These are phyloP conservation scores for Fusarium sp. DNA, from an alignment of 2,329 filamentous ascomycete genomes.

Conservation along the genomic window DNA sequence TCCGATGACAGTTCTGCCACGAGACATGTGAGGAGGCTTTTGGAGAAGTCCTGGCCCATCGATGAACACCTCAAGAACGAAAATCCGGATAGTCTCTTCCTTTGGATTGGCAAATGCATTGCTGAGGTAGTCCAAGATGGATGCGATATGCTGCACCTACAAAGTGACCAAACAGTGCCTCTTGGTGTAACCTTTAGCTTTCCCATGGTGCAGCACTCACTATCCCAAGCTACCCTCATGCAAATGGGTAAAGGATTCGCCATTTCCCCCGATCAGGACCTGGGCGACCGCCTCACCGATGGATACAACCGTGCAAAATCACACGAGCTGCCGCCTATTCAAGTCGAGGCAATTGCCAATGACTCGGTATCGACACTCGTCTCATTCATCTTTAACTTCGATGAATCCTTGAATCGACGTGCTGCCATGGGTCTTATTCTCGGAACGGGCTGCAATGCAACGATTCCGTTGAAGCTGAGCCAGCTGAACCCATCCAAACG, in stretches of 20 bases:
- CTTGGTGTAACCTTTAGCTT: conserved; percentile 77
- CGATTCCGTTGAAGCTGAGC: conserved; percentile 72
- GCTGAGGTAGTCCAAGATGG: conserved; percentile 73
- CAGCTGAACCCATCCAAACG: conserved; percentile 71
- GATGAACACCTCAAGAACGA: conserved; percentile 76
- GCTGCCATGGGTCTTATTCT: conserved; percentile 83
- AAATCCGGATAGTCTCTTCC: conserved; percentile 77
- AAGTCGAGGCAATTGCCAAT: conserved; percentile 80
- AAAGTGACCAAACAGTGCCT: conserved; percentile 58
- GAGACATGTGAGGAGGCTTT: conserved; percentile 60
- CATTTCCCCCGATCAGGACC: conserved; percentile 66
- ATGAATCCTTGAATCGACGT: conserved; percentile 66
- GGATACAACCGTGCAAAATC: conserved; percentile 64
- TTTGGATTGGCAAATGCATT: conserved; percentile 83
- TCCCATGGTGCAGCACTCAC: conserved; percentile 70
- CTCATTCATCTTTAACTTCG: conserved; percentile 77
- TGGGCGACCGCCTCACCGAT: conserved; percentile 64
- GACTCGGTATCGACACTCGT: conserved; percentile 82
- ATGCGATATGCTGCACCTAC: conserved; percentile 53
- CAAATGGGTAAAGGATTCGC: conserved; percentile 77
- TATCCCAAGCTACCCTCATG: conserved; percentile 70
- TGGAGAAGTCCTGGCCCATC: conserved; percentile 79
- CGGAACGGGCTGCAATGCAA: conserved; percentile 83
- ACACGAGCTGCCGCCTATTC: conserved; percentile 67
- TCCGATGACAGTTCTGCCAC: conserved; percentile 26